phyloP scores from a whole-genome alignment of 2,329 filamentous ascomycete species.

The Onygenales sp. region DNA sequence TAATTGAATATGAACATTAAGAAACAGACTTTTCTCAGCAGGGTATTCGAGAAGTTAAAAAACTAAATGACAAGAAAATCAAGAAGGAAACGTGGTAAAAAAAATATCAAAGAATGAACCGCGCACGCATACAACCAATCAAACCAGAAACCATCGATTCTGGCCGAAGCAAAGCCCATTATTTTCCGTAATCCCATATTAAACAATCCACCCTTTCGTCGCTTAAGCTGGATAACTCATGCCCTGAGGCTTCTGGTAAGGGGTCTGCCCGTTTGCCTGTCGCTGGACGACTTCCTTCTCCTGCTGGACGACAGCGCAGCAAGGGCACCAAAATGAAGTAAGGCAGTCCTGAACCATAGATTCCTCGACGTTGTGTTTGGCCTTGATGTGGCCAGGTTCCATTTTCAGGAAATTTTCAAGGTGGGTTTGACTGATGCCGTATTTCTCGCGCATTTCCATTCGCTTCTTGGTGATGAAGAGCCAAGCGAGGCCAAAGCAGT shows the following conservation, averaged over 20 bases:
- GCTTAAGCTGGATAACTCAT: conserved; percentile 2
- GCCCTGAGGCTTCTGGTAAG: conserved; percentile 2
- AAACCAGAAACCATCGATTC: too few species aligned
- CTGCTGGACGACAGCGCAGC: conserved; percentile 5
- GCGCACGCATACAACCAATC: too few species aligned
- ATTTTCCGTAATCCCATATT: neutral
- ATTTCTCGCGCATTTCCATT: conserved; percentile 4
- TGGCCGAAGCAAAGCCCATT: neutral
- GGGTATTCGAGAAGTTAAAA: too few species aligned
- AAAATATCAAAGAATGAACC: too few species aligned
- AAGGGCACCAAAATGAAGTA: conserved; percentile 2
- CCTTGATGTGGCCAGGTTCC: conserved; percentile 5
- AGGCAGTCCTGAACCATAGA: conserved; percentile 5
- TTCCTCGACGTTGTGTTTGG: conserved; percentile 4
- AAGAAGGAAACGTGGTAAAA: too few species aligned
- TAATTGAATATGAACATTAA: too few species aligned
- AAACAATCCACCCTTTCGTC: neutral
- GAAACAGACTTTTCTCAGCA: too few species aligned
- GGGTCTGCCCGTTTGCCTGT: neutral
- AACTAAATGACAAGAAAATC: too few species aligned
- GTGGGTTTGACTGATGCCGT: conserved; percentile 6
- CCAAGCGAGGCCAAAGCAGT: conserved; percentile 4
- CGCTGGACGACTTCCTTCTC: conserved; percentile 5
- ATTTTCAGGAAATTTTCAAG: conserved; percentile 7
- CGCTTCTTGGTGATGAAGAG: conserved; percentile 4